phyloP scores from a whole-genome alignment of 352 stramenopile genomes.

The Saprolegnia parasitica region DNA sequence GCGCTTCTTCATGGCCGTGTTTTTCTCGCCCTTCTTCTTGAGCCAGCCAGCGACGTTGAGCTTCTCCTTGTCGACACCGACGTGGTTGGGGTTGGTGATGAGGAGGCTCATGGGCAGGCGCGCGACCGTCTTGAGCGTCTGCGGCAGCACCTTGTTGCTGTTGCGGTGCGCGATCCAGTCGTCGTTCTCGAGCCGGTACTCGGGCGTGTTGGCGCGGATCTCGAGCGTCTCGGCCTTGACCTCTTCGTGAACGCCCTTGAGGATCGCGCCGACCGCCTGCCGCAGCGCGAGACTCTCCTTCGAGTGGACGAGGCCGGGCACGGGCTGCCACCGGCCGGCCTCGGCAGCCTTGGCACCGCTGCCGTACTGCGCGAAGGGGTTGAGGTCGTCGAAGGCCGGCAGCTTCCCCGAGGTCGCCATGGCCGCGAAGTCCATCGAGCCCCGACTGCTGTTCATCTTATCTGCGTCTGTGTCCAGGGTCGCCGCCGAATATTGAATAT shows the following conservation, averaged over 20 bases:
- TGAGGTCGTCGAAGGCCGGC: conserved; percentile 66
- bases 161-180: conserved; percentile 79
- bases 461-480: not conserved
- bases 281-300: conserved; percentile 80
- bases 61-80: conserved; percentile 33
- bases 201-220: conserved; percentile 76
- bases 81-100: conserved; percentile 47
- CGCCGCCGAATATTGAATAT: too few relatives aligned
- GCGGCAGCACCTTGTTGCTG: conserved; percentile 56
- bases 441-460: not conserved
- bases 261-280: conserved; percentile 55
- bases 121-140: conserved; percentile 75
- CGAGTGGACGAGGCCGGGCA: conserved; percentile 64
- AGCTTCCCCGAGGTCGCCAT: conserved; percentile 28
- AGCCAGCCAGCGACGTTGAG: conserved; percentile 58
- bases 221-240: conserved; percentile 76
- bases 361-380: conserved; percentile 59
- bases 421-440: not conserved
- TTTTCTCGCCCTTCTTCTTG: conserved; percentile 78
- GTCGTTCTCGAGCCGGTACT: conserved; percentile 79
- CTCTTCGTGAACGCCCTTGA: conserved; percentile 73
- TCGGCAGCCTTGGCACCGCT: conserved; percentile 20
- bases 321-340: conserved; percentile 58
- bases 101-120: conserved; percentile 68
- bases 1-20: conserved; percentile 73